Conservation (phyloP, 140 eudicot genomes). For the Flaveria floridana region DNA sequence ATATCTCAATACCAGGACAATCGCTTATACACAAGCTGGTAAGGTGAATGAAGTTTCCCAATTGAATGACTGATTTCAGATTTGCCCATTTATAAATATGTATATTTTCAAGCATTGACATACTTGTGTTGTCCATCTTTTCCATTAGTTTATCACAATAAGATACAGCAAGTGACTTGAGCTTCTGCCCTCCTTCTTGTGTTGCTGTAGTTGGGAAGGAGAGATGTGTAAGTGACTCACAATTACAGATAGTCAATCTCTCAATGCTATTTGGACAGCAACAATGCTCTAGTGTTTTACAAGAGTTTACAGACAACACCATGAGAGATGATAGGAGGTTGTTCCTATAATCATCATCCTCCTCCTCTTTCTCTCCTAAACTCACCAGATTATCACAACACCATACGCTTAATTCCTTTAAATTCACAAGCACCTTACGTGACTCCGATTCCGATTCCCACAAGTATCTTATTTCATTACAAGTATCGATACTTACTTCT, state of each 20-base stretch:
- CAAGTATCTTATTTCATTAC: background rate
- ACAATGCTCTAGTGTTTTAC: too few species aligned
- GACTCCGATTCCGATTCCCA: constrained; percentile 7
- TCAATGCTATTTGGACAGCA: too few species aligned
- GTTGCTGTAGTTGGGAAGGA: too few species aligned
- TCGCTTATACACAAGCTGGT: fast-evolving
- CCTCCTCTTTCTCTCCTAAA: constrained; percentile 5
- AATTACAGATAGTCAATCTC: too few species aligned
- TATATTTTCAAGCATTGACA: background rate
- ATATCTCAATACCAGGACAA: background rate
- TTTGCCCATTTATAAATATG: background rate
- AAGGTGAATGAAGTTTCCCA: background rate
- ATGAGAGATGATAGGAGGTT: too few species aligned
- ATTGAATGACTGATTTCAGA: background rate
- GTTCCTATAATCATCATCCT: too few species aligned
- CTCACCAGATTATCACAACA: background rate
- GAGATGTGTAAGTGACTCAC: too few species aligned
- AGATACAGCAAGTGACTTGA: too few species aligned
- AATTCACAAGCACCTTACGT: background rate
- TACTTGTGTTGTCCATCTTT: background rate
- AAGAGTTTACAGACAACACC: too few species aligned
- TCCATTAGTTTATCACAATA: too few species aligned
- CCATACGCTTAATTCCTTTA: background rate
- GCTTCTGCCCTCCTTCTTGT: too few species aligned
- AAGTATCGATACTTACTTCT: fast-evolving